These are phyloP conservation scores for Eimeria sp. DNA, from an alignment of 169 alveolate genomes.

Conservation along the genomic window DNA sequence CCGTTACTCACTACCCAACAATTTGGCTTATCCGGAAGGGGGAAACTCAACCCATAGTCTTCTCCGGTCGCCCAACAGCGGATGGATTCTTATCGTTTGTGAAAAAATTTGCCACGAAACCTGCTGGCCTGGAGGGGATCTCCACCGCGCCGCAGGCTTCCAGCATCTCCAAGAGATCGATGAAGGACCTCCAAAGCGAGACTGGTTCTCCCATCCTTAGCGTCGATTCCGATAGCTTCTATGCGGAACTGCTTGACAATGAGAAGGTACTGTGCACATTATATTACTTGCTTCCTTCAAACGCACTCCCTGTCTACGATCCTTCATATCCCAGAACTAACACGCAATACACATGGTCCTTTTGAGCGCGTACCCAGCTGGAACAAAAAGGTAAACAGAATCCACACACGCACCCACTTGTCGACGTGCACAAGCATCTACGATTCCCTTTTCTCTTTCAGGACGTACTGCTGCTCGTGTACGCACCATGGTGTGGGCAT, in stretches of 20 bases:
- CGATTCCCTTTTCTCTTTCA: constrained; percentile 85
- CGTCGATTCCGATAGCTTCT: constrained; percentile 47
- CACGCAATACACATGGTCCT: not conserved
- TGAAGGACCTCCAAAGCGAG: not conserved
- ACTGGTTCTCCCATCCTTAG: constrained; percentile 9
- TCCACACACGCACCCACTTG: not conserved
- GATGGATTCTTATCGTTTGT: constrained; percentile 54
- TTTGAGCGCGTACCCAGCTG: not conserved
- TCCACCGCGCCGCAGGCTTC: not conserved
- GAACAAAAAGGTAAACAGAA: not conserved
- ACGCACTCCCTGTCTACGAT: not conserved
- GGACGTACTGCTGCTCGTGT: constrained; percentile 96
- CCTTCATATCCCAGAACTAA: not conserved
- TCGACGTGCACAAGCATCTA: not conserved
- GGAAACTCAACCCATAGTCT: constrained; percentile 25
- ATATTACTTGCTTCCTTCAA: not conserved
- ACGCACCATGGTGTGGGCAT: constrained; percentile 99
- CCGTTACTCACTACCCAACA: constrained; percentile 67
- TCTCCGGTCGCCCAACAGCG: constrained; percentile 46
- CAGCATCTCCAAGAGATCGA: not conserved
- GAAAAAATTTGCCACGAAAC: constrained; percentile 36
- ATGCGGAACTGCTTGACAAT: constrained; percentile 9
- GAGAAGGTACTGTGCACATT: not conserved
- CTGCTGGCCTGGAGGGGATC: constrained; percentile 26
- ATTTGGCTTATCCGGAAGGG: constrained; percentile 66